Evolutionary conservation across 306 rosid genomes (phyloP), one percentile per base, ranked within the genome.

Genomic region (Prunus mongolica): DNA sequence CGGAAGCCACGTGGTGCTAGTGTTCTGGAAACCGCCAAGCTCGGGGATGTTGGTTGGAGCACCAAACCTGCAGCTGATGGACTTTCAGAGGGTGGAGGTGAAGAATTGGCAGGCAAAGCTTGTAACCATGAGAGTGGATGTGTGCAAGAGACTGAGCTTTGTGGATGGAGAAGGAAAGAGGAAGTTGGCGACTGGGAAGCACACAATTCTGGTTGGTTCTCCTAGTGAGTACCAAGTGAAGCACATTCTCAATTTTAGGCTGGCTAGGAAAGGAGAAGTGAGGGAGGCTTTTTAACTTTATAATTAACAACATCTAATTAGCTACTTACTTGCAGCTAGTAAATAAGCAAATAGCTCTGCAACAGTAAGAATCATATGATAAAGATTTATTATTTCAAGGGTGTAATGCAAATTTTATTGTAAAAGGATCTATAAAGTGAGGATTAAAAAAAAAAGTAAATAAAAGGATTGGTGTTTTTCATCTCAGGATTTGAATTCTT

Each of bases 141-240:
- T 83, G 45, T 91, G 94, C 79, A 64, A 80, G 78, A 14, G 25
- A 41, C 61, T 84, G 64, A 89, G 78, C 73, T 67, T 82, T 16
- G 92, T 87, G 81, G 91, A 89, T 73, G 51, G 73, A 51, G 88
- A 87, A 73, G 94, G 92, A 46, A 78, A 81, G 25, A 86, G 91
- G 78, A 89, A 87, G 49, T 32, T 91, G 84, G 69, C 84, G 38
- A 80, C 68, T 64, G 92, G 92, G 22, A 34, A 74, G 12, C 89
- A 89, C 55, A 80, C 70, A 11, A 30, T 89, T 72, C 30, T 84
- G 65, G 82, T 91, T 64, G 94, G 94, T 0, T 77, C 90, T 45
- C 78, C 84, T 1, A 79, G 80, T 70, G 96, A 88, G 68, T 41
- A 54, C 19, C 91, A 86, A 47, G 82, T 87, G 73, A 87, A 71